These are phyloP conservation scores for Cytospora piceae DNA, from an alignment of 2,329 filamentous ascomycete genomes.

Conservation along the genomic window DNA sequence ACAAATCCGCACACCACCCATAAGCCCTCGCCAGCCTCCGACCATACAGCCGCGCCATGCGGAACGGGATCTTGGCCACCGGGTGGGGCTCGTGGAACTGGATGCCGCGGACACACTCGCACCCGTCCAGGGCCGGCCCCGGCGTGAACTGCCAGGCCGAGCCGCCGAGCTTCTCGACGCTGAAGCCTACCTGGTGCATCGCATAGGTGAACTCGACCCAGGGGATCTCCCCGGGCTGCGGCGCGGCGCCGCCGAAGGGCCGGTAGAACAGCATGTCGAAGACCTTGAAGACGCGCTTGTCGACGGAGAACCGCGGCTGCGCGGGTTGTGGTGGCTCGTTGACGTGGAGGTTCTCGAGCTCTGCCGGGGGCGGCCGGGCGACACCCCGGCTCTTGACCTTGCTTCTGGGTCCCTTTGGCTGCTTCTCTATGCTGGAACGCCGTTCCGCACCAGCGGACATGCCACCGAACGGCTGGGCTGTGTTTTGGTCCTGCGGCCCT, in stretches of 20 bases:
- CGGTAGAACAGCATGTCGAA: slow-evolving; percentile 3
- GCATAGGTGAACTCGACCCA: background rate
- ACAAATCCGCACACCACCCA: background rate
- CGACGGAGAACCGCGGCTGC: slow-evolving; percentile 1
- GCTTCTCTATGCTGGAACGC: too few relatives aligned
- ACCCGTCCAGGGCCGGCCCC: too few relatives aligned
- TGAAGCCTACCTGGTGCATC: slow-evolving; percentile 11
- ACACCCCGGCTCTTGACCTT: too few relatives aligned
- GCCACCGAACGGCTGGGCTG: too few relatives aligned
- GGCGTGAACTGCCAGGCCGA: slow-evolving; percentile 17
- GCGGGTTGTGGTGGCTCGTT: too few relatives aligned
- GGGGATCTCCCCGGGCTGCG: background rate
- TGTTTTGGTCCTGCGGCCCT: background rate
- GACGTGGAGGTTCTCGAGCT: too few relatives aligned
- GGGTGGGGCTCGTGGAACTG: slow-evolving; percentile 20
- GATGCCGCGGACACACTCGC: background rate
- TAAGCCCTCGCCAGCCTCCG: slow-evolving; percentile 10
- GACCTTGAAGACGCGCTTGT: background rate
- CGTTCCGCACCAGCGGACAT: too few relatives aligned
- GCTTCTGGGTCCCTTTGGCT: too few relatives aligned
- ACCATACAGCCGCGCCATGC: background rate
- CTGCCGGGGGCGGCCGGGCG: too few relatives aligned
- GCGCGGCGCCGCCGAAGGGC: background rate
- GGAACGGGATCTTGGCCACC: background rate
- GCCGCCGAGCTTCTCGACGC: slow-evolving; percentile 12